Conservation (phyloP, 352 stramenopile species). For the Phytophthora litchii region DNA sequence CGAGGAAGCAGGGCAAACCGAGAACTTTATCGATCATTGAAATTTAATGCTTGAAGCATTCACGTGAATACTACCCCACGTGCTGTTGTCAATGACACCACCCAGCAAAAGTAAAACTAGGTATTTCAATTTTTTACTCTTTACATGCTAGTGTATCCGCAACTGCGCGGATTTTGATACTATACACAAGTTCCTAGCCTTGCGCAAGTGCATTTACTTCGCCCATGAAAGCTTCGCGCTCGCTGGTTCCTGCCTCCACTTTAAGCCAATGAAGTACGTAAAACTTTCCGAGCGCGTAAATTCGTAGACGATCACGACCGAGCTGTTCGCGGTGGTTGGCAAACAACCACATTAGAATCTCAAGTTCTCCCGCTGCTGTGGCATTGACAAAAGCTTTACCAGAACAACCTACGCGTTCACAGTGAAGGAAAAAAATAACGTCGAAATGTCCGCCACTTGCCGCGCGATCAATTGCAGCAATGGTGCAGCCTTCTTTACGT, state of each 20-base stretch:
- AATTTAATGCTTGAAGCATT: too few species aligned
- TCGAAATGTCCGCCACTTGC: slow-evolving; percentile 26
- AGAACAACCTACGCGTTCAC: slow-evolving; percentile 18
- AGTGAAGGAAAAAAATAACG: slow-evolving; percentile 29
- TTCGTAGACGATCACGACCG: slow-evolving; percentile 35
- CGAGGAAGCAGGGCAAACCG: too few species aligned
- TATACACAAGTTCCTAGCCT: slow-evolving; percentile 25
- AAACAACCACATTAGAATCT: slow-evolving; percentile 43
- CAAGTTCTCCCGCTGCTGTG: slow-evolving; percentile 33
- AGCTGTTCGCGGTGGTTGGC: slow-evolving; percentile 24
- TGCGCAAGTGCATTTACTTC: slow-evolving; percentile 21
- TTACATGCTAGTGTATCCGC: slow-evolving; percentile 16
- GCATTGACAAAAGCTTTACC: slow-evolving; percentile 38
- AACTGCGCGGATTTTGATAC: slow-evolving; percentile 18
- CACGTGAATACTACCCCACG: too few species aligned
- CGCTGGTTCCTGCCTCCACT: slow-evolving; percentile 15
- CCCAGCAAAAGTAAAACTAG: too few species aligned
- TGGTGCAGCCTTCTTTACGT: slow-evolving; percentile 27
- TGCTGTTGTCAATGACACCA: too few species aligned
- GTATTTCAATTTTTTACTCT: slow-evolving; percentile 1
- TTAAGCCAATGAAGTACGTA: slow-evolving; percentile 42
- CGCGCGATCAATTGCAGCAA: slow-evolving; percentile 29
- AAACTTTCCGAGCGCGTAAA: slow-evolving; percentile 40
- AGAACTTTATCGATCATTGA: too few species aligned
- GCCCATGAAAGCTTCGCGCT: slow-evolving; percentile 28